Evolutionary conservation across 148 eudicot species (phyloP), one percentile per base, ranked within the genome.

Genomic region (Chenopodium album): DNA sequence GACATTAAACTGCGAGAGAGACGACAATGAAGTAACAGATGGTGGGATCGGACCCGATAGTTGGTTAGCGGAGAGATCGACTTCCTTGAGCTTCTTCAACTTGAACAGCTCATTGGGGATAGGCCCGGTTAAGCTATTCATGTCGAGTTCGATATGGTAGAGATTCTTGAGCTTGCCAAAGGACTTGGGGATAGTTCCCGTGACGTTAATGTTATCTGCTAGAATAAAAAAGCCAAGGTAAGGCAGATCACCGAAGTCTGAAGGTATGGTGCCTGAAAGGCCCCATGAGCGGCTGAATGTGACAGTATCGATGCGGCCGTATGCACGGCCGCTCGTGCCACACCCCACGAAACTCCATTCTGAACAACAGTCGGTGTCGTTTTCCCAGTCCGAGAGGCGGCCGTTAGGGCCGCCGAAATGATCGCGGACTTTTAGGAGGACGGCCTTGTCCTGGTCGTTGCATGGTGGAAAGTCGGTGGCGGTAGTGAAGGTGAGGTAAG

Each of bases 401-500:
- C 83, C 85, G 67, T 76, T 78, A 2, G 82, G 74, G 47, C 78
- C 79, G 7, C 81, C 73, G 71, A 87, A 71, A 44, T 79, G 77
- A 44, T 82, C 64, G 4, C 87, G 80, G 84, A 89, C 79, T 54
- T 80, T 75, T 22, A 89, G 85, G 31, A 89, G 88, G 71, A 71
- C 80, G 6, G 82, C 82, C 71, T 82, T 75, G 84, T 89, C 92
- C 1, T 72, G 20, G 17, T 83, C 72, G 85, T 91, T 84, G 84
- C 93, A 91, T 4, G 71, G 76, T 29, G 76, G 32, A 34, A 73
- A 79, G 59, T 82, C 85, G 9, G 66, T 41, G 23, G 80, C 73
- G 75, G n/a, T 8, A 9, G 56, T 1, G 83, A 78, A 81, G 76
- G 67, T 32, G 70, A 63, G 26, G 8, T 32, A 34, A 29, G 62